Percentiles rank a stretch among this genome's conserved stretches.
phyloP scores from a whole-genome alignment of 2,329 filamentous ascomycete genomes.

The Colletotrichum shisoi region DNA sequence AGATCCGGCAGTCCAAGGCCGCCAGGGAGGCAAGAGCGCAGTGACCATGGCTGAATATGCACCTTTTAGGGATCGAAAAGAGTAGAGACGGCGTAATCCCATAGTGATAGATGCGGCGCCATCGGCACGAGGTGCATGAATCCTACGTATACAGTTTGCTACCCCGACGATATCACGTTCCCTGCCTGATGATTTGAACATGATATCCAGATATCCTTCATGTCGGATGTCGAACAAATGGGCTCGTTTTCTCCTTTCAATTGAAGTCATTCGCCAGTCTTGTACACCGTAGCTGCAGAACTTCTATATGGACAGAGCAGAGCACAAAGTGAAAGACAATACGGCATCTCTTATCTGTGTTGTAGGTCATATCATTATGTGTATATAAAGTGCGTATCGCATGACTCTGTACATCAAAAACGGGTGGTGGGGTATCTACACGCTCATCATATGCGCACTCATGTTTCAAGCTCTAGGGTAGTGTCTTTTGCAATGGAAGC shows the following conservation, averaged over 20 bases:
- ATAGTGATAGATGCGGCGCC: slow-evolving; percentile 1
- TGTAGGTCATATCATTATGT: slow-evolving; percentile 20
- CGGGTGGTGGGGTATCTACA: slow-evolving; percentile 28
- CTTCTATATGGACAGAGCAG: background rate
- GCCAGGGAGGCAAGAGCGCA: slow-evolving; percentile 19
- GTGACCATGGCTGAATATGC: background rate
- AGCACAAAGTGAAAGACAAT: background rate
- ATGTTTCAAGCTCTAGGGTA: slow-evolving; percentile 3
- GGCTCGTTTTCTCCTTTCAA: background rate
- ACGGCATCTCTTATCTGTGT: background rate
- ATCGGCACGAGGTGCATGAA: background rate
- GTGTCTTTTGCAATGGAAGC: background rate
- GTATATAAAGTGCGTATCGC: slow-evolving; percentile 17
- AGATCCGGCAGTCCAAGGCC: slow-evolving; percentile 46
- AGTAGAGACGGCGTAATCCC: background rate
- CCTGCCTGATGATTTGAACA: background rate
- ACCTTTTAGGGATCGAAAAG: background rate
- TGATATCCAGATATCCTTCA: too few relatives aligned
- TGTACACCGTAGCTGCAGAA: background rate
- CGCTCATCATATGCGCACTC: slow-evolving; percentile 16
- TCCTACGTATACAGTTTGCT: slow-evolving; percentile 1
- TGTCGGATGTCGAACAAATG: too few relatives aligned
- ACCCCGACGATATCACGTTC: too few relatives aligned
- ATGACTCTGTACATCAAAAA: slow-evolving; percentile 19
- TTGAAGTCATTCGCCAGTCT: background rate